These are phyloP conservation scores for Aspergillus sp. DNA, from an alignment of 2,329 filamentous ascomycete genomes.

Conservation along the genomic window DNA sequence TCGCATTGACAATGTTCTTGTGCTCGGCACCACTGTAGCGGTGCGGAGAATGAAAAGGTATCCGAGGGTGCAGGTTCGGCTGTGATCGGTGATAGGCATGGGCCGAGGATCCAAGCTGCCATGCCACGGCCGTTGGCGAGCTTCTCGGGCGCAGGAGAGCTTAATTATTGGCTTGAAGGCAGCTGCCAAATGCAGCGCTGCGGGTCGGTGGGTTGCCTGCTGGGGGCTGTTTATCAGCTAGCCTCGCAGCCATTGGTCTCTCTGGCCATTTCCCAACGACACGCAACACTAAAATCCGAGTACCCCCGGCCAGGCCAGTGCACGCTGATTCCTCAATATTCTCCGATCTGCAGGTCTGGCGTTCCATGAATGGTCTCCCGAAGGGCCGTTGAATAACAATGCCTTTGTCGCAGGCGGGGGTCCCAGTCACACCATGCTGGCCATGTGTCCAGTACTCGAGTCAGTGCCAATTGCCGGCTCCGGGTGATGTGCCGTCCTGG, in stretches of 20 bases:
- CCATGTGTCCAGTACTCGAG: neutral
- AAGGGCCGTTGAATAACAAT: neutral
- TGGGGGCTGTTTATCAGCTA: neutral
- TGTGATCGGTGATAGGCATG: conserved; percentile 7
- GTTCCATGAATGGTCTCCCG: neutral
- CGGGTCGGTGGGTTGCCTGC: neutral
- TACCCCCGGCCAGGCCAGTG: neutral
- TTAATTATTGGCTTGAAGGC: neutral
- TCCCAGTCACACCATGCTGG: neutral
- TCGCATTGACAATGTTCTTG: conserved; percentile 50
- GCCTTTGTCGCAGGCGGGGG: neutral
- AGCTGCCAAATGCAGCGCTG: neutral
- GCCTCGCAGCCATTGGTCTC: neutral
- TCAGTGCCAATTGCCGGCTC: neutral
- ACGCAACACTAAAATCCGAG: neutral
- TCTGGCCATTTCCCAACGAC: neutral
- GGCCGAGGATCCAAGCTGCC: neutral
- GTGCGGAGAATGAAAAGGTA: conserved; percentile 20
- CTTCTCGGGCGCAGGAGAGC: neutral
- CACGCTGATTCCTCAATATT: neutral
- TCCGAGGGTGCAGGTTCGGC: conserved; percentile 20
- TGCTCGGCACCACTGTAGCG: conserved; percentile 38
- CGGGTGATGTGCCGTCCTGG: neutral
- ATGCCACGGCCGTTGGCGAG: neutral
- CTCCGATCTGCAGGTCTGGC: neutral